Percentiles rank a stretch among this genome's conserved stretches.
Evolutionary conservation across 129 eudicot genomes (phyloP).

Genomic region (Chrysanthemum lavandulifolium): DNA sequence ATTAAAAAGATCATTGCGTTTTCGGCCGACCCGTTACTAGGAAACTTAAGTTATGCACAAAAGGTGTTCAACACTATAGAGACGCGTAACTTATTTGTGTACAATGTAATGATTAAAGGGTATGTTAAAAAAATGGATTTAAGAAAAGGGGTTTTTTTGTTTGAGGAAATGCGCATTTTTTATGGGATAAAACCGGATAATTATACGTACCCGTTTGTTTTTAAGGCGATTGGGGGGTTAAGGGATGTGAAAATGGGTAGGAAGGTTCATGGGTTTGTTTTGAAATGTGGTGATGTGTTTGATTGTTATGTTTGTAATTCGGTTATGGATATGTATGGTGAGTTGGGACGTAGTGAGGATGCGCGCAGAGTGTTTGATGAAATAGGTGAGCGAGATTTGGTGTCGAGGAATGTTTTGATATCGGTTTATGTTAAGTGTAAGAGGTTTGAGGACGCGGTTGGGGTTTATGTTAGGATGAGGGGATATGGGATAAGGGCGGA

Average conservation of each 20-base stretch:
- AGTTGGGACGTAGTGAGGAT: conserved; percentile 38
- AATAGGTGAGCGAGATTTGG: no score
- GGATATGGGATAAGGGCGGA: no score
- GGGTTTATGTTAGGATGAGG: no score
- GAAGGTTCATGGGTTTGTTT: no score
- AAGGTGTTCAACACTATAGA: conserved; percentile 38
- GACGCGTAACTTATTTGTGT: conserved; percentile 46
- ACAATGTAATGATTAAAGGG: conserved; percentile 63
- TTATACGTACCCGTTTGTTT: no score
- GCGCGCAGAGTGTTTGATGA: conserved; percentile 36
- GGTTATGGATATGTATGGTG: conserved; percentile 31
- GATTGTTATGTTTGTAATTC: no score
- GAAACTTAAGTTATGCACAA: conserved; percentile 45
- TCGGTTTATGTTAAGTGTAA: no score
- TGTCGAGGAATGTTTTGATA: no score
- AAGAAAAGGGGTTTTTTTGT: conserved; percentile 36
- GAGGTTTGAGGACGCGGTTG: no score
- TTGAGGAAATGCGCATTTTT: conserved; percentile 47
- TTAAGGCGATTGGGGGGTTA: no score
- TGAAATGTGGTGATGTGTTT: no score
- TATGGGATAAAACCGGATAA: not conserved
- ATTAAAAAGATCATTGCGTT: conserved; percentile 58
- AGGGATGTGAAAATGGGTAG: no score
- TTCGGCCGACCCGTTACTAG: conserved; percentile 24
- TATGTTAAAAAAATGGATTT: conserved; percentile 34